These are phyloP conservation scores for Perkinsus marinus DNA, from an alignment of 169 alveolate genomes.

Conservation along the genomic window DNA sequence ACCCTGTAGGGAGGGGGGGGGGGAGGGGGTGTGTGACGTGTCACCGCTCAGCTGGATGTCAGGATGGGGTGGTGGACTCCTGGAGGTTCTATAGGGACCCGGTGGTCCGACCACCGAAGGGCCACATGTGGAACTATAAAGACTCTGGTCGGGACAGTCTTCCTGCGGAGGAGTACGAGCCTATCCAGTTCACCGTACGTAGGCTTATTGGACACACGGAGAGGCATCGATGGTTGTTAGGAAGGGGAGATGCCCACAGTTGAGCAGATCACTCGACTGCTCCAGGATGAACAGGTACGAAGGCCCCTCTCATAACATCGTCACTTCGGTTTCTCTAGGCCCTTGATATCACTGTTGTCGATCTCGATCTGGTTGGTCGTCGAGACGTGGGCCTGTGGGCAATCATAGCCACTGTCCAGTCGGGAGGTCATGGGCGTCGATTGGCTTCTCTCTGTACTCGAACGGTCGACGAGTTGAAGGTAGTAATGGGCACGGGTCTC, in stretches of 20 bases:
- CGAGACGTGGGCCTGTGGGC: not conserved
- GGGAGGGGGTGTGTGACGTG: not conserved
- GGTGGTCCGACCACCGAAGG: not conserved
- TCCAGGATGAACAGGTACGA: not conserved
- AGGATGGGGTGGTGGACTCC: not conserved
- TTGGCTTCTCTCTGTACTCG: not conserved
- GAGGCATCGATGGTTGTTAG: not conserved
- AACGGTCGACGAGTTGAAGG: not conserved
- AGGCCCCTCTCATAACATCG: not conserved
- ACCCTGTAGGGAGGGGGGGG: not conserved
- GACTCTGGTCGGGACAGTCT: not conserved
- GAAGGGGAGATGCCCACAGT: not conserved
- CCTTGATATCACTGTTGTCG: not conserved
- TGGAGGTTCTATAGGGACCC: not conserved
- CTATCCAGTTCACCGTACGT: not conserved
- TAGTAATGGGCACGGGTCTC: not conserved
- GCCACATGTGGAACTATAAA: not conserved
- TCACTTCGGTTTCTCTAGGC: not conserved
- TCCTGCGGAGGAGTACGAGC: not conserved
- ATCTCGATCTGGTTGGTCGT: not conserved
- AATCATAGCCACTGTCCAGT: not conserved
- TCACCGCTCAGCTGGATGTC: not conserved
- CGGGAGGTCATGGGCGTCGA: not conserved
- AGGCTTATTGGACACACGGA: not conserved
- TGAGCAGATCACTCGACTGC: not conserved